Percentiles rank a stretch among this genome's conserved stretches.
phyloP scores from a whole-genome alignment of 2,329 filamentous ascomycete genomes.

The Diaporthe sp. region DNA sequence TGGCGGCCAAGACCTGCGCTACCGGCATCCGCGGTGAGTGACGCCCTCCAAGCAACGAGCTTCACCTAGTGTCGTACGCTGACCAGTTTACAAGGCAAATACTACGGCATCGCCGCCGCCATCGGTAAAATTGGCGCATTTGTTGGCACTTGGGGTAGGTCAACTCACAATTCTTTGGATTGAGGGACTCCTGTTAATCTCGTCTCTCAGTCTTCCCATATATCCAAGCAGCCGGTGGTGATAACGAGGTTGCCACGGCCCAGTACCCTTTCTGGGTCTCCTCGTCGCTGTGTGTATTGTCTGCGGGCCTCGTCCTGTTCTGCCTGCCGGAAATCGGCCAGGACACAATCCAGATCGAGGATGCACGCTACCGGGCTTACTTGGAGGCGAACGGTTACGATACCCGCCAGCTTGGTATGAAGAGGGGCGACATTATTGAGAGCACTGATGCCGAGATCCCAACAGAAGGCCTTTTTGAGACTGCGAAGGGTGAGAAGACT shows the following conservation, averaged over 20 bases:
- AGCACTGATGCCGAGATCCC: slow-evolving; percentile 6
- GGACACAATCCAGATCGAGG: slow-evolving; percentile 85
- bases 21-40: slow-evolving; percentile 81
- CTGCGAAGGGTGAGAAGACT: slow-evolving; percentile 16
- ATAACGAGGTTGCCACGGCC: slow-evolving; percentile 66
- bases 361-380: slow-evolving; percentile 79
- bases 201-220: slow-evolving; percentile 72
- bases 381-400: slow-evolving; percentile 82
- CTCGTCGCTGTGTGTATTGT: slow-evolving; percentile 79
- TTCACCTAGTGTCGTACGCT: too few species aligned
- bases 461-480: slow-evolving; percentile 16
- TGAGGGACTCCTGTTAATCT: not conserved
- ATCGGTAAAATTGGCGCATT: slow-evolving; percentile 85
- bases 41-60: too few species aligned
- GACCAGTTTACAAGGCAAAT: slow-evolving; percentile 53
- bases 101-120: slow-evolving; percentile 78
- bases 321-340: slow-evolving; percentile 82
- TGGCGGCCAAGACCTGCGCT: slow-evolving; percentile 88
- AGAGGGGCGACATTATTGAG: slow-evolving; percentile 47
- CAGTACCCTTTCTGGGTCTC: slow-evolving; percentile 95
- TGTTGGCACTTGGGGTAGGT: slow-evolving; percentile 75
- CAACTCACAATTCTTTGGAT: not conserved
- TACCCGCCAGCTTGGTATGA: slow-evolving; percentile 63
- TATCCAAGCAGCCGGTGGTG: slow-evolving; percentile 70
- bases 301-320: slow-evolving; percentile 72